Conservation (phyloP, 768 basidiomycete genomes). For the Filobasidium floriforme region DNA sequence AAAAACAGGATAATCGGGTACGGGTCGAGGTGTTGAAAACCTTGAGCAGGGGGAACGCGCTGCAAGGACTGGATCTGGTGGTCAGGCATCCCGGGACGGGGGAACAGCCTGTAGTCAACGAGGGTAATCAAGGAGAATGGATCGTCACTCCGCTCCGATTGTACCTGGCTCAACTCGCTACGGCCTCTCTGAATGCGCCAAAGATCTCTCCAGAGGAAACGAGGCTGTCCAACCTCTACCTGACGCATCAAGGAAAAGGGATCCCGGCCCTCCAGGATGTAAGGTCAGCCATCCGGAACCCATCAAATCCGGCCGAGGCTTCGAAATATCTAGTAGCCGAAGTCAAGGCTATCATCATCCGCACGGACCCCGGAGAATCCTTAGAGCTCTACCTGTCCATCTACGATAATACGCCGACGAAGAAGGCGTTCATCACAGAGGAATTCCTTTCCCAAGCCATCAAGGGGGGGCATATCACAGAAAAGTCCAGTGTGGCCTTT, state of each 20-base stretch:
- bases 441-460: constrained; percentile 1
- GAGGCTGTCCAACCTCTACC: not conserved
- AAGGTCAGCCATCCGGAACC: not conserved
- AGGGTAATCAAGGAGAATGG: not conserved
- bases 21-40: not conserved
- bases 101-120: not conserved
- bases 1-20: not conserved
- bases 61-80: not conserved
- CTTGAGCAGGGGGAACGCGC: not conserved
- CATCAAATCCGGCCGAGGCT: not conserved
- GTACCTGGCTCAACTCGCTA: not conserved
- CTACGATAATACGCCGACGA: not conserved
- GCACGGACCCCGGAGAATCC: not conserved
- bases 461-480: not conserved
- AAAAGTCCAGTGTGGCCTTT: not conserved
- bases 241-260: not conserved
- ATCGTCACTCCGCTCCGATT: not conserved
- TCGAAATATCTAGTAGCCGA: not conserved
- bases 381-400: not conserved
- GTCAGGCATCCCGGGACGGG: constrained; percentile 2
- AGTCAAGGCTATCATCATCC: constrained; percentile 5
- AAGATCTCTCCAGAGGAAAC: not conserved
- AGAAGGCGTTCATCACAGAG: constrained; percentile 1
- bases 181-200: not conserved
- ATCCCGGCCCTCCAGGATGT: not conserved